These are phyloP conservation scores for Proliferodiscus dingleyae DNA, from an alignment of 2,329 filamentous ascomycete genomes.

Conservation along the genomic window DNA sequence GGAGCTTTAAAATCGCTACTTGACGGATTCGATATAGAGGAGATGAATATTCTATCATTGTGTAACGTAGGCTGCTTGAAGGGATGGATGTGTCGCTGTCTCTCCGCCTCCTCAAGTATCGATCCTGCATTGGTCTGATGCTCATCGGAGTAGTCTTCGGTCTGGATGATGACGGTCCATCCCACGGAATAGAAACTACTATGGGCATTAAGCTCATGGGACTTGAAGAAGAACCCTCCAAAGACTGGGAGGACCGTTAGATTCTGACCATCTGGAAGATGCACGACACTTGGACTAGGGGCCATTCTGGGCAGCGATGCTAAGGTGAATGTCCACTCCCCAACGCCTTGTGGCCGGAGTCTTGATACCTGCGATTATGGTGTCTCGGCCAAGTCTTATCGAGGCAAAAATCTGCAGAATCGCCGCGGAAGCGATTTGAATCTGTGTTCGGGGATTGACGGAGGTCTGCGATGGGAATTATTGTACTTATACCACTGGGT, in stretches of 20 bases:
- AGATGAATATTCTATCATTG: constrained; percentile 83
- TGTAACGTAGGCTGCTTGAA: constrained; percentile 71
- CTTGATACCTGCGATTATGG: too few relatives aligned
- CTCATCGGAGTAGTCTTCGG: constrained; percentile 41
- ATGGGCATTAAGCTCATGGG: constrained; percentile 66
- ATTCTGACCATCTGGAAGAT: constrained; percentile 82
- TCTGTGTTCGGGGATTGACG: too few relatives aligned
- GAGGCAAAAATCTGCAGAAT: too few relatives aligned
- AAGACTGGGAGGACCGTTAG: constrained; percentile 81
- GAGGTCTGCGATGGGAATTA: too few relatives aligned
- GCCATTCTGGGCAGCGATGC: constrained; percentile 17
- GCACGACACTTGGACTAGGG: constrained; percentile 41
- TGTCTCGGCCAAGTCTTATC: too few relatives aligned
- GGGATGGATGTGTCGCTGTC: constrained; percentile 48
- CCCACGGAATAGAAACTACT: constrained; percentile 73
- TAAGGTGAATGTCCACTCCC: too few relatives aligned
- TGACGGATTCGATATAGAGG: constrained; percentile 80
- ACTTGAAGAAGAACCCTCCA: constrained; percentile 86
- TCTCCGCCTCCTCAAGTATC: constrained; percentile 28
- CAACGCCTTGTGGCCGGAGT: too few relatives aligned
- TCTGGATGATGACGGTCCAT: constrained; percentile 85
- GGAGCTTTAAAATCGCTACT: constrained; percentile 74
- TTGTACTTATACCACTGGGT: too few relatives aligned
- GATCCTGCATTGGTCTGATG: constrained; percentile 28
- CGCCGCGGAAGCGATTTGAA: too few relatives aligned